Percentiles rank a stretch among this genome's conserved stretches.
Conservation (phyloP, 2,329 filamentous ascomycete genomes). For the Dissoconium aciculare region DNA sequence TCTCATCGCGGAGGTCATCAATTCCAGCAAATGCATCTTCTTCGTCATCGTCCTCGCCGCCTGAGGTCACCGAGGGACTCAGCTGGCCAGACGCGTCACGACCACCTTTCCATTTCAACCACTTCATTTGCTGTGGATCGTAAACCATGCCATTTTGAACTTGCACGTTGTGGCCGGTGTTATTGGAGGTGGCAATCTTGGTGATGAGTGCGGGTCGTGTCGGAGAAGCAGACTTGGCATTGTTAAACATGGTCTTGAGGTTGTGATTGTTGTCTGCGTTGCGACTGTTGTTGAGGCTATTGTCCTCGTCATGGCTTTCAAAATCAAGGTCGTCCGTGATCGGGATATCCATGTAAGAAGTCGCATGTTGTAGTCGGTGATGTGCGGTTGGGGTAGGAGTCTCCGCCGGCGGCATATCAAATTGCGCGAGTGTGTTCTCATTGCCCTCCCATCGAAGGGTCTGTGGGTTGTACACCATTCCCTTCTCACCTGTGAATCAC, state of each 20-base stretch:
- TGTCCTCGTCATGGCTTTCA: no score
- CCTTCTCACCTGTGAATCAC: constrained; percentile 54
- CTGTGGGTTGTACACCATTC: constrained; percentile 87
- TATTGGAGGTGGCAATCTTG: constrained; percentile 47
- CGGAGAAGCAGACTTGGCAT: constrained; percentile 25
- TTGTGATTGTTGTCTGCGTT: no score
- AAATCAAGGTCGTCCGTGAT: constrained; percentile 11
- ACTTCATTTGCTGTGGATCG: constrained; percentile 92
- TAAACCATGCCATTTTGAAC: constrained; percentile 98
- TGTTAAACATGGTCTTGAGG: no score
- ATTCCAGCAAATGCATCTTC: constrained; percentile 91
- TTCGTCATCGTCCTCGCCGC: constrained; percentile 58
- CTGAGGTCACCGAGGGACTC: constrained; percentile 45
- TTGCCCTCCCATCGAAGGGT: constrained; percentile 93
- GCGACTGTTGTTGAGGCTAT: no score
- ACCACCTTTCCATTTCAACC: constrained; percentile 52
- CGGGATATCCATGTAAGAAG: constrained; percentile 28
- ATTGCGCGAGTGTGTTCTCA: constrained; percentile 66
- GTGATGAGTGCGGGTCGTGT: constrained; percentile 69
- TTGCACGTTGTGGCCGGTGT: constrained; percentile 56
- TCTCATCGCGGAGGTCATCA: constrained; percentile 70
- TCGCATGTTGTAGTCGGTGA: constrained; percentile 18
- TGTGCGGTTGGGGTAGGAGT: constrained; percentile 24
- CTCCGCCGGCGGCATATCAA: constrained; percentile 28
- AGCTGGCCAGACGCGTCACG: constrained; percentile 24